Base-by-base conservation (phyloP, 345 rosid species). In the Citrus reticulata region DNA sequence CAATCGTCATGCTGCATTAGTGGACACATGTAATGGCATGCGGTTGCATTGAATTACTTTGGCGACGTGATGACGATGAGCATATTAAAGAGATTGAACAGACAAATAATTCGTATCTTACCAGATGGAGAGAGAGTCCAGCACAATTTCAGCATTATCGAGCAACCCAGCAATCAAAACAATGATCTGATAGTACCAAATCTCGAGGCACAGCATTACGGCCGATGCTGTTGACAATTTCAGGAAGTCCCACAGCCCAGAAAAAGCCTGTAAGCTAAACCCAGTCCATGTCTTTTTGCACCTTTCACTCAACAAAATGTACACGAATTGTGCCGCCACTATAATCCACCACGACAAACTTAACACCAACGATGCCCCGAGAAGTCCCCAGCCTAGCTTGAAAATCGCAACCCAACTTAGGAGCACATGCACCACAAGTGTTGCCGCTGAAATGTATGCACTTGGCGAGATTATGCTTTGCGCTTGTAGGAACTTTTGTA, bases 331-430 rank as follows among this genome's bases (percentile, higher is more conserved):
- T 49, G 88, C 90, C 22, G 75, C 58, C 60, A 81, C 91, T 1
- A 92, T 80, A 42, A 88, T 70, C 95, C 92, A 90, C 93, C 93
- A 88, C 0, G 93, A 90, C 29, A 88, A 61, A 77, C 89, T 88
- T 35, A 88, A 83, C 30, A 87, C 79, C 9, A 86, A 51, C 0
- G 93, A 68, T 10, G 85, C 87, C 29, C 93, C 92, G 4, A 88
- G 0, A 10, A 92, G 68, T 6, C 96, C 96, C 82, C 81, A 64
- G 0, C 85, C 87, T 1, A 88, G 65, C 81, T 76, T 84, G 70
- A 76, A 88, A 8, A 89, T 83, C 0, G 79, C 89, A 0, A 92
- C 17, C 93, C 93, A 92, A 27, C 89, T 86, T 9, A 92, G 80
- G 30, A 81, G 1, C 2, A 92, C 49, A 82, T 90, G 94, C 51